phyloP scores from a whole-genome alignment of 179 eudicot species.

The Vitellaria paradoxa region DNA sequence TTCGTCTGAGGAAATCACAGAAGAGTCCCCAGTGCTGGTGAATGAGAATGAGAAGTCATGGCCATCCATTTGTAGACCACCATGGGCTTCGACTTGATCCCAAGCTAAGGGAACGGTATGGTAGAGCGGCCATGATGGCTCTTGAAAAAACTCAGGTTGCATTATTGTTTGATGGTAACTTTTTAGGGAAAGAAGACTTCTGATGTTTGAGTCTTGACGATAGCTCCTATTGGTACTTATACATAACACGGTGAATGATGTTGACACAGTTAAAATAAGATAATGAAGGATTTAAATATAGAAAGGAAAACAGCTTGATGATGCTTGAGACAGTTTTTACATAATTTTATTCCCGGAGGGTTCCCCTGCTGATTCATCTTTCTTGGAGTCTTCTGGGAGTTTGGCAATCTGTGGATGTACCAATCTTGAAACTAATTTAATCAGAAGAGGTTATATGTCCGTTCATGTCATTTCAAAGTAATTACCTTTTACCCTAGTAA shows the following conservation, averaged over 20 bases:
- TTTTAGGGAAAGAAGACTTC: neutral
- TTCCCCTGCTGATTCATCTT: constrained; percentile 14
- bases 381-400: constrained; percentile 18
- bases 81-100: neutral
- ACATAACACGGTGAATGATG: neutral
- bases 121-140: constrained; percentile 12
- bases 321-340: neutral
- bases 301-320: neutral
- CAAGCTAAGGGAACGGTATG: neutral
- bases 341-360: neutral
- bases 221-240: neutral
- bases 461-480: constrained; percentile 7
- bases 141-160: constrained; percentile 12
- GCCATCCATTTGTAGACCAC: constrained; percentile 1
- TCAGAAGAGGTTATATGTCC: neutral
- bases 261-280: neutral
- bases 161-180: constrained; percentile 11
- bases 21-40: constrained; percentile 8
- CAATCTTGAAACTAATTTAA: neutral
- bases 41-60: constrained; percentile 10
- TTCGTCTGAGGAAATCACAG: constrained; percentile 14
- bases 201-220: neutral
- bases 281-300: neutral
- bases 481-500: neutral
- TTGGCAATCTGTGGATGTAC: neutral